These are phyloP conservation scores for Barnettozyma populi DNA, from an alignment of 805 yeast genomes.

Conservation along the genomic window DNA sequence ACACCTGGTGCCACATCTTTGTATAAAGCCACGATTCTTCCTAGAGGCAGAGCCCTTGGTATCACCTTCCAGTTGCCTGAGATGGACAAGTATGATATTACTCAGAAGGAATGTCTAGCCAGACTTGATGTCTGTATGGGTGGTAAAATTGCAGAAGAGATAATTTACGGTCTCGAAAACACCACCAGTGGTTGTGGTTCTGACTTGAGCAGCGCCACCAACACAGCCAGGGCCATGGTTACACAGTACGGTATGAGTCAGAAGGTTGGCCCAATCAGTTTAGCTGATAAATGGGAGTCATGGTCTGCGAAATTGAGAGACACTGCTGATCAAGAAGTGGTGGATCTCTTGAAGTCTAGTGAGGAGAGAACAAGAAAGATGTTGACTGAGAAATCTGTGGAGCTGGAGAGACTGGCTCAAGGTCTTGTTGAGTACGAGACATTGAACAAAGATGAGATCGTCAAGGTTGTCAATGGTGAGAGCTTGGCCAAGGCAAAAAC, in stretches of 20 bases:
- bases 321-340: constrained; percentile 88
- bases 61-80: constrained; percentile 96
- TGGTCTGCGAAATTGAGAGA: constrained; percentile 91
- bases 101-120: constrained; percentile 84
- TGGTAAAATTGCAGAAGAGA: constrained; percentile 95
- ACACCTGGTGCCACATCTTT: constrained; percentile 92
- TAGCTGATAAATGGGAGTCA: constrained; percentile 87
- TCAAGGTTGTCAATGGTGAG: constrained; percentile 78
- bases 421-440: constrained; percentile 96
- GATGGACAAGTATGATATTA: constrained; percentile 94
- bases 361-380: constrained; percentile 75
- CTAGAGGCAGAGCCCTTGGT: constrained; percentile 96
- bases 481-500: constrained; percentile 61
- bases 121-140: constrained; percentile 98
- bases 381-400: constrained; percentile 55
- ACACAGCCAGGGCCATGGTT: constrained; percentile 94
- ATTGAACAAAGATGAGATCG: constrained; percentile 85
- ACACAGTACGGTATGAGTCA: constrained; percentile 96
- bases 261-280: constrained; percentile 83
- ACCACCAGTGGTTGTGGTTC: constrained; percentile 95
- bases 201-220: constrained; percentile 85
- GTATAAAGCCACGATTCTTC: constrained; percentile 94
- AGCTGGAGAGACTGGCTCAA: constrained; percentile 82
- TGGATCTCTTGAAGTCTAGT: constrained; percentile 64
- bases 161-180: constrained; percentile 83